Conservation (phyloP, 345 rosid genomes). For the Mercurialis annua region DNA sequence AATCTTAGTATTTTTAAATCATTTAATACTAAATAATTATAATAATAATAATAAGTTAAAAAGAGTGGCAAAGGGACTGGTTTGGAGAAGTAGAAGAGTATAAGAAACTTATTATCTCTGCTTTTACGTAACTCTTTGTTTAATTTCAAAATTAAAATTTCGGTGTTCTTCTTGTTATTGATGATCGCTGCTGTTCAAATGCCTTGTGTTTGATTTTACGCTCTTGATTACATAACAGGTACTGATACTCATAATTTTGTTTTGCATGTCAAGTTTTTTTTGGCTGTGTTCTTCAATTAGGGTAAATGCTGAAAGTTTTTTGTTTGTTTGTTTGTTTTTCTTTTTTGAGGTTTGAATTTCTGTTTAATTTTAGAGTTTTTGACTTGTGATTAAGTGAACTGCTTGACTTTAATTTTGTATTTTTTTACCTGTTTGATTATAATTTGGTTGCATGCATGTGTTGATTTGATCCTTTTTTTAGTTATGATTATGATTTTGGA, state of each 20-base stretch:
- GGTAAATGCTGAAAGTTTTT: too few relatives aligned
- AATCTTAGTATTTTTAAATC: neutral
- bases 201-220: neutral
- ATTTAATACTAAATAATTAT: neutral
- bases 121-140: constrained; percentile 68
- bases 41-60: too few relatives aligned
- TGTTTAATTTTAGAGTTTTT: constrained; percentile 12
- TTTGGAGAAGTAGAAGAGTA: constrained; percentile 79
- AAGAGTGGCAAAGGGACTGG: constrained; percentile 20
- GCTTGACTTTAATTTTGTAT: constrained; percentile 1
- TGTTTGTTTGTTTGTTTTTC: too few relatives aligned
- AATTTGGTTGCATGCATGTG: neutral
- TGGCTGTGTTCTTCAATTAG: neutral
- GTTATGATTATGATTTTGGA: neutral
- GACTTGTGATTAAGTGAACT: constrained; percentile 11
- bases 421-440: neutral
- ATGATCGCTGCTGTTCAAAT: neutral
- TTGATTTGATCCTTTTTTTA: constrained; percentile 1
- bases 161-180: neutral
- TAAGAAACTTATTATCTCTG: constrained; percentile 64
- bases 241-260: neutral
- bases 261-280: neutral
- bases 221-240: too few relatives aligned
- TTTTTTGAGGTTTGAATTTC: neutral
- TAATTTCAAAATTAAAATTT: neutral